Percentiles rank a stretch among this genome's conserved stretches.
These are phyloP conservation scores for Saprolegnia diclina DNA, from an alignment of 352 stramenopile genomes.

Conservation along the genomic window DNA sequence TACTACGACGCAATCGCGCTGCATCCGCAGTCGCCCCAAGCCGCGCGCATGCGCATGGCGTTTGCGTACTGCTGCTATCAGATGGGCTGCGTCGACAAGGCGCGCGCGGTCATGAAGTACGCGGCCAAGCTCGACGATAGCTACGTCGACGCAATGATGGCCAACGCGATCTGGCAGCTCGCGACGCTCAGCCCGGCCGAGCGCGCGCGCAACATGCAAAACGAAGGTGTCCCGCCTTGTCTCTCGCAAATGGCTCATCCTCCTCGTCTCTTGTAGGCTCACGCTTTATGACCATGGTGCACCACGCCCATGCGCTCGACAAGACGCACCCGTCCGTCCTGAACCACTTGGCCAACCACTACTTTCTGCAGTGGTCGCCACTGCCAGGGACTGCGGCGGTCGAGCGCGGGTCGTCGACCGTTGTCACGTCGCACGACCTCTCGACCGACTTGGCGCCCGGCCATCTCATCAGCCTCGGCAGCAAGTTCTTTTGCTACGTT, in stretches of 20 bases:
- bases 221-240: conserved; percentile 40
- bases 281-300: conserved; percentile 87
- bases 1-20: conserved; percentile 93
- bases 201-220: conserved; percentile 63
- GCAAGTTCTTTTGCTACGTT: conserved; percentile 88
- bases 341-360: conserved; percentile 98
- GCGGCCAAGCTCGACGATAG: conserved; percentile 77
- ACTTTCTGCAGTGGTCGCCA: conserved; percentile 96
- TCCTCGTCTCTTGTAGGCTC: conserved; percentile 58
- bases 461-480: conserved; percentile 91
- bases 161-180: conserved; percentile 89
- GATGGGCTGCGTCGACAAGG: conserved; percentile 86
- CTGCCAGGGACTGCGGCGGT: conserved; percentile 84
- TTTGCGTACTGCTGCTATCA: conserved; percentile 96
- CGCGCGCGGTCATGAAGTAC: conserved; percentile 78
- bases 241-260: conserved; percentile 26
- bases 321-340: conserved; percentile 88
- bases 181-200: conserved; percentile 72
- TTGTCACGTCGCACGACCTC: conserved; percentile 83
- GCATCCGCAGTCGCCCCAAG: conserved; percentile 87
- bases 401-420: conserved; percentile 74
- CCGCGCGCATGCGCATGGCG: conserved; percentile 89
- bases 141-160: conserved; percentile 94
- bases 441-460: conserved; percentile 83
- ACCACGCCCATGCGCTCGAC: conserved; percentile 86